These are phyloP conservation scores for Coemansia sp. DNA, from an alignment of 192 early-diverging fungal species.

Conservation along the genomic window DNA sequence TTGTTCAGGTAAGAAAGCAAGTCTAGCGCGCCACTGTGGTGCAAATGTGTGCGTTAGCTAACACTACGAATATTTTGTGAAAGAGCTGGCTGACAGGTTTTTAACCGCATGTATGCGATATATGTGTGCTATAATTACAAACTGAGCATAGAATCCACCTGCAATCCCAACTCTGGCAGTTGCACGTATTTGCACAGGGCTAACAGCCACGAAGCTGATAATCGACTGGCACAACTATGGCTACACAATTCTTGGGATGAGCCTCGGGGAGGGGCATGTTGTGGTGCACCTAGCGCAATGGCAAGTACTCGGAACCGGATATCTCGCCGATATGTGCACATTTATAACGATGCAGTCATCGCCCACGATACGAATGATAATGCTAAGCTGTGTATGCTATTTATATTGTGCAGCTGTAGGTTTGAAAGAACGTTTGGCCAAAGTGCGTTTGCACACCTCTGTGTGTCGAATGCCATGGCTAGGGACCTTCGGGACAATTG, in stretches of 20 bases:
- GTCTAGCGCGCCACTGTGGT: not conserved
- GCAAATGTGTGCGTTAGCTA: not conserved
- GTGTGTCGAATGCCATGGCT: conserved; percentile 84
- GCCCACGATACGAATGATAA: not conserved
- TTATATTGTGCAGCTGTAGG: conserved; percentile 15
- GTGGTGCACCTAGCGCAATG: conserved; percentile 43
- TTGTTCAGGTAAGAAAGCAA: conserved; percentile 75
- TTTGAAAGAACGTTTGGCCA: conserved; percentile 40
- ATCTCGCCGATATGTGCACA: not conserved
- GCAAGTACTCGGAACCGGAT: conserved; percentile 11
- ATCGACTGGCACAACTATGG: conserved; percentile 99
- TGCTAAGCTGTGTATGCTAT: not conserved
- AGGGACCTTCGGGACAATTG: conserved; percentile 62
- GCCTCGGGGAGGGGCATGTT: conserved; percentile 57
- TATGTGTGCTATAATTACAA: not conserved
- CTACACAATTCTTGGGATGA: conserved; percentile 78
- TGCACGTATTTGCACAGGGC: conserved; percentile 64
- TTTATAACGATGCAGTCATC: not conserved
- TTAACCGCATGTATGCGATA: not conserved
- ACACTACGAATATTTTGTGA: too few species aligned
- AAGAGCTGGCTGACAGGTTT: too few species aligned
- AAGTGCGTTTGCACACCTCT: conserved; percentile 76
- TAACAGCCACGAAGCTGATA: conserved; percentile 70
- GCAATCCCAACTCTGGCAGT: conserved; percentile 88
- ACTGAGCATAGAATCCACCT: conserved; percentile 75